Base-by-base conservation (phyloP, 495 filamentous ascomycete genomes). In the Podospora pseudocomata region DNA sequence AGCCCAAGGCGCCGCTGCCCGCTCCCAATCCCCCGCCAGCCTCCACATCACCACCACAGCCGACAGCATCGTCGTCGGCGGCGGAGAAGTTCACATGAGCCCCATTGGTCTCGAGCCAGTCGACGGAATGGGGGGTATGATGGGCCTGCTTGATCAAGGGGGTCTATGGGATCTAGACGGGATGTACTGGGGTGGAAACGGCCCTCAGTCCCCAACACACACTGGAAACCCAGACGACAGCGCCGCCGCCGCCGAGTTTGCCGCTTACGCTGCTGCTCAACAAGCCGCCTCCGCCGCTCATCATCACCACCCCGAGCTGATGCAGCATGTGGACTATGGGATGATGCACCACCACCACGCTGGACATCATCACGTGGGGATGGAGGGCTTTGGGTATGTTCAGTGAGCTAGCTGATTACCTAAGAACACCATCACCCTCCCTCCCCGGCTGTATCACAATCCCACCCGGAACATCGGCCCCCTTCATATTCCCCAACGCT, bases 151-250 rank as follows among this genome's bases (percentile, higher is more conserved):
- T 20, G 83, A 86, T 70, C 81, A 85, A 70, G 82, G 84, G 63
- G 81, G 82, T 23, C 75, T 86, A 11, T 87, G 85, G 85, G 83
- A 87, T 71, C 73, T 87, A 1, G 85, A 87, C 70, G 85, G 81
- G 72, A 82, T 83, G 81, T 78, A 76, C 70, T 84, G 82, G 82
- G 75, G 77, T 4, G 55, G 55, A 56, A 56, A 56, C 5, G 15
- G 16, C 19, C 16, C 54, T 13, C 19, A 18, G 16, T 56, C 54
- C 54, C 54, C 54, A 13, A 56, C 54, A 4, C 39, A 49, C 2
- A 11, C 9, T 3, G 39, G 39, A 13, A 49, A 49, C 39, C 39
- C 39, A 16, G 39, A 49, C 7, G 55, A 58, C 23, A 26, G 23
- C 55, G 55, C 55, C 3, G 9, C 7, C 0, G 55, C 64, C 11